A percentile compares a stretch with the other conserved stretches of the same genome.
Conservation (phyloP, 176 grass and related monocot species). For the Carex cristatella region DNA sequence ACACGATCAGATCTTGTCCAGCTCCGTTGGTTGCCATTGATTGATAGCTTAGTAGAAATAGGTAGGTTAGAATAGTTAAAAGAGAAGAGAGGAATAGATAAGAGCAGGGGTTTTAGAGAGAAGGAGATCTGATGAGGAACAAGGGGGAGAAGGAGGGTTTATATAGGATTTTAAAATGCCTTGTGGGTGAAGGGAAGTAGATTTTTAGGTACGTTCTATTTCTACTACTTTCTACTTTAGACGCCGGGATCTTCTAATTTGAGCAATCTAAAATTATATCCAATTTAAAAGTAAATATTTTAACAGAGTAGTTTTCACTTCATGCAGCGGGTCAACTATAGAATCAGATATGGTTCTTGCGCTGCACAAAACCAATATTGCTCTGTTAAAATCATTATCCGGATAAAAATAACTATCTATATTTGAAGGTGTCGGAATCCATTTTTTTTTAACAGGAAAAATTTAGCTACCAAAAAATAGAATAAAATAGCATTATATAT, state of each 20-base stretch:
- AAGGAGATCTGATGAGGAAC: conserved; percentile 8
- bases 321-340: no score
- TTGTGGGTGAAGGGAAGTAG: not conserved
- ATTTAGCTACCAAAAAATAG: no score
- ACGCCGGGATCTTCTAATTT: not conserved
- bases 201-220: not conserved
- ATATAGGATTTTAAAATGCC: conserved; percentile 20
- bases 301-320: no score
- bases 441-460: no score
- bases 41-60: not conserved
- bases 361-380: no score
- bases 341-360: no score
- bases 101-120: not conserved
- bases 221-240: conserved; percentile 11
- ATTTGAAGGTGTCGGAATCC: no score
- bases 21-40: conserved; percentile 11
- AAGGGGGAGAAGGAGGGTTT: not conserved
- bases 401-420: no score
- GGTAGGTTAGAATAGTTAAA: not conserved
- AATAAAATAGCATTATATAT: no score
- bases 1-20: conserved; percentile 43
- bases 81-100: not conserved
- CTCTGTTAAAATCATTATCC: no score
- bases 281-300: not conserved
- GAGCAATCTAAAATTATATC: not conserved